Evolutionary conservation across 2,329 filamentous ascomycete species (phyloP), one percentile per base, ranked within the genome.

Genomic region (Diaporthe nobilis): DNA sequence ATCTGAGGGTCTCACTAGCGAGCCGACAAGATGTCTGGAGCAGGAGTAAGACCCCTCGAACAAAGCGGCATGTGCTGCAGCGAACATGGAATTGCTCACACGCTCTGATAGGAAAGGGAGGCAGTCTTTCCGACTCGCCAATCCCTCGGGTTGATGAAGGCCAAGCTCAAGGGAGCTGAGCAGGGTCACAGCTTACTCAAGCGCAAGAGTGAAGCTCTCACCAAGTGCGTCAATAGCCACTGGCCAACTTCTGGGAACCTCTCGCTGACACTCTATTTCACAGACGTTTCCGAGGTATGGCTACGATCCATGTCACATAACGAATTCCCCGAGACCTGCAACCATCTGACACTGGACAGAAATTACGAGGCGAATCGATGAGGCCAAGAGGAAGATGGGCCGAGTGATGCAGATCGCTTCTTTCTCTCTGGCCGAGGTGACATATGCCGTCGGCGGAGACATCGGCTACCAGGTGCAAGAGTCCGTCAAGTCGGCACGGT

Each of bases 341-440:
- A 44, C 20, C 10, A 9, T 49, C 77, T 72, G 31, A 73, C 72
- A 25, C 71, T 31, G 31, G 28, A 79, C 83, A 95, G 97, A 99
- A 82, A 99, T 99, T 82, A 98, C 97, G 68, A 92, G 93, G 84
- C 94, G 97, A 82, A 99, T 99, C 85, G 96, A 99, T 87, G 97
- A 99, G 85, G 97, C 97, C 57, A 99, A 99, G 87, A 94, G 96
- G 81, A 99, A 99, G 88, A 99, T 99, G 96, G 97, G 97, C 75
- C 92, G 96, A 47, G 97, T 99, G 51, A 99, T 99, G 97, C 96
- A 98, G 85, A 98, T 99, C 82, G 97, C 97, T 55, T 96, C 97
- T 61, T 98, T 99, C 87, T 98, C 96, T 58, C 90, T 99, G 25
- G 97, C 97, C 76, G 97, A 98, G 87, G 97, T 99, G 74, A 98